Evolutionary conservation across 2,329 filamentous ascomycete genomes (phyloP), one percentile per base, ranked within the genome.

Genomic region (Madurella mycetomatis): DNA sequence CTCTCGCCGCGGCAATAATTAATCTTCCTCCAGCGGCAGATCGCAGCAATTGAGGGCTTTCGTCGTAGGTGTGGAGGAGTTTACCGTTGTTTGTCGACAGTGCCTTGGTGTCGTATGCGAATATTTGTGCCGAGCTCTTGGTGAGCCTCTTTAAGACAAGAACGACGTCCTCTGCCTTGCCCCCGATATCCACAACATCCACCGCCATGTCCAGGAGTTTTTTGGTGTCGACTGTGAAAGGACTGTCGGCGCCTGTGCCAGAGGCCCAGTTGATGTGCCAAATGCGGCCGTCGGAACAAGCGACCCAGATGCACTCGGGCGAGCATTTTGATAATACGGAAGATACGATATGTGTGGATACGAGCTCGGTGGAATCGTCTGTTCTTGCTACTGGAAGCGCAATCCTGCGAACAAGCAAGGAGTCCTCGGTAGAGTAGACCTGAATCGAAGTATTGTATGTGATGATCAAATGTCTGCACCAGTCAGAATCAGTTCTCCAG

Each of bases 341-440:
- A 5, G 73, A 65, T 5, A 74, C 68, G 31, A 76, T 67, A 72
- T 75, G 51, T 67, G 66, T 41, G 66, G 61, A 53, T 68, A 53
- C 41, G 53, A 39, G 66, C 44, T 68, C 63, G 43, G 55, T 58
- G n/a, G 62, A 57, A n/a, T 61, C 63, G 8, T 67, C 64, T 12
- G 59, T 51, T 15, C 60, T 63, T 47, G 63, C 58, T 18, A 63
- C 70, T 66, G 62, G 75, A 60, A 86, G 73, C 12, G 80, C 73
- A 47, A 96, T 85, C 53, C 84, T 83, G 61, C 90, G 85, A 44
- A 90, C 77, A 18, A 95, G 81, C 47, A 95, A 81, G 1, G 94
- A 97, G 51, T 90, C 91, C 60, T 82, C 76, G 31, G 89, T 83
- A 1, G 88, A 88, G 70, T 94, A 95, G 25, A 96, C 80, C 67